phyloP scores from a whole-genome alignment of 169 alveolate genomes.

The Cryptosporidium muris region DNA sequence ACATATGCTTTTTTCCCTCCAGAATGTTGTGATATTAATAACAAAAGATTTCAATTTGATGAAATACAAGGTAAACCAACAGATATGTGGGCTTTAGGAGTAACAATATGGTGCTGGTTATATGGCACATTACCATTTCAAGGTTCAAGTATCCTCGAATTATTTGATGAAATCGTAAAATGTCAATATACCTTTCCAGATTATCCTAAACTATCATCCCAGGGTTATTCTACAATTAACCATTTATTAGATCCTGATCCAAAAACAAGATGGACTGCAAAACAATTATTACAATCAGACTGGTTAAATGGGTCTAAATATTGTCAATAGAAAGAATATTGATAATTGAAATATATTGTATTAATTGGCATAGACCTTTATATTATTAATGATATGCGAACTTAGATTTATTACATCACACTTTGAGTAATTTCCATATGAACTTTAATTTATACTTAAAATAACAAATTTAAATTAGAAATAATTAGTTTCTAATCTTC shows the following conservation, averaged over 20 bases:
- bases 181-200: constrained; percentile 62
- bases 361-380: not conserved
- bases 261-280: constrained; percentile 52
- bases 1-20: constrained; percentile 85
- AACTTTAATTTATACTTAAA: not conserved
- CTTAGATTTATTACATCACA: not conserved
- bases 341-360: not conserved
- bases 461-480: too few relatives aligned
- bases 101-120: constrained; percentile 79
- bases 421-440: not conserved
- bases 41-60: constrained; percentile 3
- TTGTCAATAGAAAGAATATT: not conserved
- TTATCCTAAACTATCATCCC: constrained; percentile 28
- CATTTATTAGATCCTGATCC: constrained; percentile 48
- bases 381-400: not conserved
- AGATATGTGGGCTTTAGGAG: constrained; percentile 85
- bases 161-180: constrained; percentile 73
- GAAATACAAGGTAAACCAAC: constrained; percentile 81
- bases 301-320: constrained; percentile 4
- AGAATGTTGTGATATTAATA: constrained; percentile 76
- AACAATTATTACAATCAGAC: constrained; percentile 24
- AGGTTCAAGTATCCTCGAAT: constrained; percentile 69
- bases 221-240: not conserved
- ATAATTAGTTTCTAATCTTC: too few relatives aligned
- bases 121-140: constrained; percentile 79